phyloP scores from a whole-genome alignment of 139 green algal genomes.

The Eudorina sp. region DNA sequence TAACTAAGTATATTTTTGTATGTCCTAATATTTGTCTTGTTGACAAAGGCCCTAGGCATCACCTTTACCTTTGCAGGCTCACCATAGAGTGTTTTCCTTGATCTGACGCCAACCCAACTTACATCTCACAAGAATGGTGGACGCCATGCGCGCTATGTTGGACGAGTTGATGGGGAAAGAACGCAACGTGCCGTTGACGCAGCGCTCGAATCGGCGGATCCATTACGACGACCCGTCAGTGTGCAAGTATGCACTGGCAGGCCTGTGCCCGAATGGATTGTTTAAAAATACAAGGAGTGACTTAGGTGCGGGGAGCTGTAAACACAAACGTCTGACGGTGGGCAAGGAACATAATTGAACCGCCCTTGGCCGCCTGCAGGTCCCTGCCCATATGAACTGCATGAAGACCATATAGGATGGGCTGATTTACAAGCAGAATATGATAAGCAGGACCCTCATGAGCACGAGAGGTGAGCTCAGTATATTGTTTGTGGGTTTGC shows the following conservation, averaged over 20 bases:
- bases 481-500: not conserved
- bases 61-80: no score
- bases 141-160: conserved; percentile 77
- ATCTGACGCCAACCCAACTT: not conserved
- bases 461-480: conserved; percentile 74
- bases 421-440: conserved; percentile 72
- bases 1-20: no score
- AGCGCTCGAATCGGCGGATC: conserved; percentile 64
- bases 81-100: no score
- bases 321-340: no score
- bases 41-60: no score
- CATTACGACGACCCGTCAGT: conserved; percentile 79
- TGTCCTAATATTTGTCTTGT: no score
- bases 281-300: conserved; percentile 92
- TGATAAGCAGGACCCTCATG: conserved; percentile 68
- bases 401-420: conserved; percentile 87
- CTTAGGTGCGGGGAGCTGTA: conserved; percentile 82
- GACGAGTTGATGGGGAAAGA: conserved; percentile 91
- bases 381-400: conserved; percentile 77
- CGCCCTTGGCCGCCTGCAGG: conserved; percentile 59
- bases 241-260: conserved; percentile 88
- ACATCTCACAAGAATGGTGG: conserved; percentile 53
- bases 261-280: conserved; percentile 83
- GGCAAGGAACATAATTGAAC: not conserved
- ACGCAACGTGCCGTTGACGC: conserved; percentile 73